Evolutionary conservation across 148 eudicot genomes (phyloP).

Genomic region (Camellia sinensis): DNA sequence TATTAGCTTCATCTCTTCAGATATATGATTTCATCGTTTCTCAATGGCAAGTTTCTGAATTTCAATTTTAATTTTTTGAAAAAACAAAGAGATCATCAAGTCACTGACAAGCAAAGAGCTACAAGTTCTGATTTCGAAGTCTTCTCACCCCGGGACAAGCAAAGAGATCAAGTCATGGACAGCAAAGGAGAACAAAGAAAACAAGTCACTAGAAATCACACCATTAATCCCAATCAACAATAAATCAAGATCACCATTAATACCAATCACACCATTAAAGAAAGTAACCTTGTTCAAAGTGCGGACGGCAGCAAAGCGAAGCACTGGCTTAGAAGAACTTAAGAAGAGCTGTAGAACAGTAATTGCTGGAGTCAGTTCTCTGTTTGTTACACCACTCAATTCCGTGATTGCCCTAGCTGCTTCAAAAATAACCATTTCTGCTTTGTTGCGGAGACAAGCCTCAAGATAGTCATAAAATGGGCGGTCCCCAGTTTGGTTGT

Average conservation of each 20-base stretch:
- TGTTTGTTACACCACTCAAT: conserved; percentile 77
- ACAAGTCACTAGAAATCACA: neutral
- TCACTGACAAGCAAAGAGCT: no score
- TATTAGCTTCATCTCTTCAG: neutral
- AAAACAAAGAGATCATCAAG: neutral
- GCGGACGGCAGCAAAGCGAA: conserved; percentile 97
- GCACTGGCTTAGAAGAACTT: conserved; percentile 96
- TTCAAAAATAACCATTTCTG: conserved; percentile 99
- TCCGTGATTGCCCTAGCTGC: conserved; percentile 98
- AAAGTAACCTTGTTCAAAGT: conserved; percentile 83
- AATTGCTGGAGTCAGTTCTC: conserved; percentile 95
- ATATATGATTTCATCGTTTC: neutral
- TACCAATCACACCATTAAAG: neutral
- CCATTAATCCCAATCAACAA: neutral
- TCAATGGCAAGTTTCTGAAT: neutral
- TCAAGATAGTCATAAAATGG: conserved; percentile 96
- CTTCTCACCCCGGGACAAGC: neutral
- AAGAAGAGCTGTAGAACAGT: conserved; percentile 92
- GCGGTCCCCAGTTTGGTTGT: conserved; percentile 78
- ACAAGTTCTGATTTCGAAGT: neutral
- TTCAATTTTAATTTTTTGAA: neutral
- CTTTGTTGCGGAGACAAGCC: conserved; percentile 95
- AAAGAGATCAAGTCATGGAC: neutral
- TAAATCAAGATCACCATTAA: neutral
- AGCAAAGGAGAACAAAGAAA: neutral